phyloP scores from a whole-genome alignment of 805 yeast species.

The Yamadazyma akitaensis region DNA sequence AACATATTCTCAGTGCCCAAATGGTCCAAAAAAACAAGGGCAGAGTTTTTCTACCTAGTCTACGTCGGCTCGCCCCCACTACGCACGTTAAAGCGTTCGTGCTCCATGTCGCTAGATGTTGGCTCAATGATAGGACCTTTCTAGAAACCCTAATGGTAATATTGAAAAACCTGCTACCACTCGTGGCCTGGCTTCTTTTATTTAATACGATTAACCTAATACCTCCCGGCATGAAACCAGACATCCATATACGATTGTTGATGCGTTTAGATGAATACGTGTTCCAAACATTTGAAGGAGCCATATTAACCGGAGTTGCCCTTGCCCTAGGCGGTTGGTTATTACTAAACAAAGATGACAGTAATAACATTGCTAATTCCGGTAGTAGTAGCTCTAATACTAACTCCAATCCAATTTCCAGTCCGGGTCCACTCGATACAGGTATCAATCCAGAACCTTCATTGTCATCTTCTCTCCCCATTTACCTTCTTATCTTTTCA shows the following conservation, averaged over 20 bases:
- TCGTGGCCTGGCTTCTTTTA: constrained; percentile 12
- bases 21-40: not conserved
- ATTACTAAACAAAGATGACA: not conserved
- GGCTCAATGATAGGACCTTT: constrained; percentile 8
- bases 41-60: not conserved
- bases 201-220: constrained; percentile 9
- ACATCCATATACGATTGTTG: constrained; percentile 46
- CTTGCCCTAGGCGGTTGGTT: constrained; percentile 22
- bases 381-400: not conserved
- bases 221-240: constrained; percentile 48
- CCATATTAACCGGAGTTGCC: constrained; percentile 11
- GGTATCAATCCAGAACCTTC: not conserved
- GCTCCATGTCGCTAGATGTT: constrained; percentile 5
- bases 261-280: constrained; percentile 41
- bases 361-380: not conserved
- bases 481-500: constrained; percentile 38
- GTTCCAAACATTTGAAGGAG: constrained; percentile 22
- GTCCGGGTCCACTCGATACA: not conserved
- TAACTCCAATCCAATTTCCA: not conserved
- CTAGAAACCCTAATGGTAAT: constrained; percentile 1
- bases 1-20: not conserved
- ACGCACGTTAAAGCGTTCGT: not conserved
- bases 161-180: constrained; percentile 3
- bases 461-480: constrained; percentile 23
- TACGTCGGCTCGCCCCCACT: not conserved